Base-by-base conservation (phyloP, 2,329 filamentous ascomycete genomes). In the Shiraia sp. region DNA sequence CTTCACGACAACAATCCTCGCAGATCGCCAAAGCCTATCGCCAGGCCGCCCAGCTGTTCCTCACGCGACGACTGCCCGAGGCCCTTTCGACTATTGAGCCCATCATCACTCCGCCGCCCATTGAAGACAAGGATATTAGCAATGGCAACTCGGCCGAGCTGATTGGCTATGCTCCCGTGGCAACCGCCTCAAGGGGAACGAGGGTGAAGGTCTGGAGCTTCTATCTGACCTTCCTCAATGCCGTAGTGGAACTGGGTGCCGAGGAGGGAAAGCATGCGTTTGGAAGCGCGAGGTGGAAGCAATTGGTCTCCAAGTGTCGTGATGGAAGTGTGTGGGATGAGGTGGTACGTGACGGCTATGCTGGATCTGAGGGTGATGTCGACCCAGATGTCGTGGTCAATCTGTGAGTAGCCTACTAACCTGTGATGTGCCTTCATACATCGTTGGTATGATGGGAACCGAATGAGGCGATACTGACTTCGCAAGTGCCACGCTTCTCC, bases 201-300 rank as follows among this genome's bases (percentile, higher is more conserved):
- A 79, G 91, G 53, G 87, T 96, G 69, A 99, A 97, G 72, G 87
- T 97, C 51, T 99, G 93, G 93, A 96, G 90, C 69, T 79, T 99
- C 60, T 99, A 97, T 68, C 80, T 97, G 53, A 96, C 91, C 13
- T 86, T 96, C 36, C 77, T 97, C 49, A 96, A 96, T 73, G 87
- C 90, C 27, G 87, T 96, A 51, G 77, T 95, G 25, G 92, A 97
- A 62, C 77, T 97, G 63, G 90, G 90, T 41, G 79, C 88, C 2
- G 89, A 96, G 55, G 91, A 96, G 69, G 93, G 92, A 35, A 96
- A 93, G 74, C 82, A 86, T 36, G 81, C 86, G 10, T 95, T 97
- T 72, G 93, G 93, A 3, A 84, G 83, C 37, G 83, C 88, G 61
- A 85, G 89, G 66, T 99, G 91, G 88, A 86, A 89, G 66, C 75